These are phyloP conservation scores for Lomentospora prolificans DNA, from an alignment of 2,329 filamentous ascomycete genomes.

Conservation along the genomic window DNA sequence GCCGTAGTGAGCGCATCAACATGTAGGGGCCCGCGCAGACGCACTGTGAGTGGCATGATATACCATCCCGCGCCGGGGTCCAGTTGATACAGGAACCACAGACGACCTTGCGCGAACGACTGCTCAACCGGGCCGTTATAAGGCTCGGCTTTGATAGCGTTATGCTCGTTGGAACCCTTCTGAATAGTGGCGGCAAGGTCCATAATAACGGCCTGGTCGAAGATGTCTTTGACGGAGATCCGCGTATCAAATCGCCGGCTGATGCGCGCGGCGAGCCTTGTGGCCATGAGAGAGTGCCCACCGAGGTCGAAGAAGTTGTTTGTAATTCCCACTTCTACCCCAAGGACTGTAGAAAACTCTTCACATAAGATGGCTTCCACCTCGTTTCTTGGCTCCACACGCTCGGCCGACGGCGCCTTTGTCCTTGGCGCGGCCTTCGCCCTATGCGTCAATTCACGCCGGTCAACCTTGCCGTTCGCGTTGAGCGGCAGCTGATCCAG, in stretches of 20 bases:
- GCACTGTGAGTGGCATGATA: conserved; percentile 11
- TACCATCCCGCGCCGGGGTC: conserved; percentile 13
- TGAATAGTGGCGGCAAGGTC: conserved; percentile 1
- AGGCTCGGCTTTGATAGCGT: background rate
- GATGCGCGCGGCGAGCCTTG: conserved; percentile 17
- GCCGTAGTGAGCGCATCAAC: conserved; percentile 11
- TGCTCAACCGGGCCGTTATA: conserved; percentile 13
- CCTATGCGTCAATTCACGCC: conserved; percentile 33
- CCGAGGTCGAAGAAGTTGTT: conserved; percentile 38
- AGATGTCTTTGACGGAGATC: conserved; percentile 2
- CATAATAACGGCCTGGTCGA: conserved; percentile 1
- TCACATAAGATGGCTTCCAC: conserved; percentile 26
- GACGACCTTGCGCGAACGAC: conserved; percentile 15
- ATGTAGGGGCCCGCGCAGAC: conserved; percentile 11
- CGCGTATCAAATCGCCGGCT: conserved; percentile 9
- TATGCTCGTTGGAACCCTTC: background rate
- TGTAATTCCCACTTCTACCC: conserved; percentile 20
- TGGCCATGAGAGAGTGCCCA: conserved; percentile 40
- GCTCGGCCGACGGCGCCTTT: conserved; percentile 24
- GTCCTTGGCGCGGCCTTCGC: background rate
- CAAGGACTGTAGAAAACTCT: conserved; percentile 28
- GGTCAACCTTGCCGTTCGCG: conserved; percentile 39
- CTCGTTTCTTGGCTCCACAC: conserved; percentile 24
- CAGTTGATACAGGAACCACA: conserved; percentile 16
- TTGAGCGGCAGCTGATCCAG: conserved; percentile 33